phyloP scores from a whole-genome alignment of 306 rosid genomes.

The Comarum palustre region DNA sequence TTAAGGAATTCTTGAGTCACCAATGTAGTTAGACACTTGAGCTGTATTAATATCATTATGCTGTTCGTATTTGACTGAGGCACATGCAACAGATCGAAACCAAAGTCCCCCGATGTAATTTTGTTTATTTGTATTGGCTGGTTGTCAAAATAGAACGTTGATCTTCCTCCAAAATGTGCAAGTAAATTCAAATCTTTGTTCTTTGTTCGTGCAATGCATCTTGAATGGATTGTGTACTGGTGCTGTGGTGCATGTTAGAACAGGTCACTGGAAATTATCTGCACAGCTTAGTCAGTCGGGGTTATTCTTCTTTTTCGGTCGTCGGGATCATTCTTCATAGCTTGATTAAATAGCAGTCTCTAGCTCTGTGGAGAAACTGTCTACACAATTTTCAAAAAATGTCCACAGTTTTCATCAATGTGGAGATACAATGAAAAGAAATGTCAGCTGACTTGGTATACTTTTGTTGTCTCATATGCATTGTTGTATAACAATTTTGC shows the following conservation, averaged over 20 bases:
- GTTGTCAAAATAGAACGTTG: conserved; percentile 2
- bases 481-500: background rate
- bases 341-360: background rate
- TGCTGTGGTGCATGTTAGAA: background rate
- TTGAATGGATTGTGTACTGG: background rate
- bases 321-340: too few species aligned
- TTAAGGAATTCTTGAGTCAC: conserved; percentile 31
- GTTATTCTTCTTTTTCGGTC: too few species aligned
- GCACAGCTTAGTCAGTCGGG: background rate
- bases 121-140: conserved; percentile 9
- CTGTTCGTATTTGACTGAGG: conserved; percentile 13
- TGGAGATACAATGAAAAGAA: too few species aligned
- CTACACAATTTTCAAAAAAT: too few species aligned
- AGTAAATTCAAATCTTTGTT: too few species aligned
- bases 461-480: too few species aligned
- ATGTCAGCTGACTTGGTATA: too few species aligned
- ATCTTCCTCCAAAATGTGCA: conserved; percentile 4
- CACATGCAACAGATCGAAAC: background rate
- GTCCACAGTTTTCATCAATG: too few species aligned
- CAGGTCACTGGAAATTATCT: background rate
- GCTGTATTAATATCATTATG: conserved; percentile 24
- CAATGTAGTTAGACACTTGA: conserved; percentile 32
- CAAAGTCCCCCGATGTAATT: background rate
- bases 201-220: background rate
- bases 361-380: too few species aligned